Evolutionary conservation across 495 filamentous ascomycete genomes (phyloP).

Genomic region (Schizothecium vesticola): DNA sequence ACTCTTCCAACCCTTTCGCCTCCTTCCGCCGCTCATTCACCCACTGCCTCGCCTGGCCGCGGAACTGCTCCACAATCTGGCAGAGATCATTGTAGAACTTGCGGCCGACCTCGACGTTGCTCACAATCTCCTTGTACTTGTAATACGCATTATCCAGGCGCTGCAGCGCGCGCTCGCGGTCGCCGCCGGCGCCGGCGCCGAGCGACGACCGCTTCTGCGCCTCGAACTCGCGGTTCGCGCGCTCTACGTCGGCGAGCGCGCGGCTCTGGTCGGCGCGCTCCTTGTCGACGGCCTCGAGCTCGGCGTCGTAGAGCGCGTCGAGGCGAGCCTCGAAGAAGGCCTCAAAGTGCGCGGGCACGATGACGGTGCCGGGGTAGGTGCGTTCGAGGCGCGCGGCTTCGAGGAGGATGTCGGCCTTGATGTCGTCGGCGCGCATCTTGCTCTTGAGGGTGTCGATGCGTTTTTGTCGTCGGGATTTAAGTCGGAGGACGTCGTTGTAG

Average conservation of each 20-base stretch:
- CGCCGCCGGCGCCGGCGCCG: constrained; percentile 67
- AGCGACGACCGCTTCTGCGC: constrained; percentile 54
- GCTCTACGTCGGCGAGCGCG: constrained; percentile 57
- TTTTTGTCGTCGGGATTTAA: constrained; percentile 70
- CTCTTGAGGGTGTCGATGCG: constrained; percentile 70
- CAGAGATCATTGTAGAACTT: constrained; percentile 97
- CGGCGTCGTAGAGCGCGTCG: constrained; percentile 65
- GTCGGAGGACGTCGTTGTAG: constrained; percentile 74
- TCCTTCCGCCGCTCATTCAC: constrained; percentile 75
- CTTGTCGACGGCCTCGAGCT: constrained; percentile 60
- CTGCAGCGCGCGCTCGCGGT: constrained; percentile 82
- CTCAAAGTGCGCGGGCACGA: constrained; percentile 84
- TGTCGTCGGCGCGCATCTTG: constrained; percentile 82
- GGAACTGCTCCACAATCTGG: constrained; percentile 66
- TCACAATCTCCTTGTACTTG: constrained; percentile 91
- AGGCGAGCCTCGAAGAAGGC: constrained; percentile 81
- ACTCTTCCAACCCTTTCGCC: constrained; percentile 71
- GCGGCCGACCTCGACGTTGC: constrained; percentile 78
- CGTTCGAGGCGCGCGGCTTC: constrained; percentile 84
- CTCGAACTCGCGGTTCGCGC: constrained; percentile 74
- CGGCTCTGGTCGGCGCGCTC: constrained; percentile 76
- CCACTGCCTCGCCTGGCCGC: constrained; percentile 73
- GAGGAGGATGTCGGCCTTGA: constrained; percentile 72
- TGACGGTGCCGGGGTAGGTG: constrained; percentile 72
- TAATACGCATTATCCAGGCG: constrained; percentile 85